Evolutionary conservation across 1,139 yeast species (phyloP).

Genomic region (Magnusiomyces clavatus): DNA sequence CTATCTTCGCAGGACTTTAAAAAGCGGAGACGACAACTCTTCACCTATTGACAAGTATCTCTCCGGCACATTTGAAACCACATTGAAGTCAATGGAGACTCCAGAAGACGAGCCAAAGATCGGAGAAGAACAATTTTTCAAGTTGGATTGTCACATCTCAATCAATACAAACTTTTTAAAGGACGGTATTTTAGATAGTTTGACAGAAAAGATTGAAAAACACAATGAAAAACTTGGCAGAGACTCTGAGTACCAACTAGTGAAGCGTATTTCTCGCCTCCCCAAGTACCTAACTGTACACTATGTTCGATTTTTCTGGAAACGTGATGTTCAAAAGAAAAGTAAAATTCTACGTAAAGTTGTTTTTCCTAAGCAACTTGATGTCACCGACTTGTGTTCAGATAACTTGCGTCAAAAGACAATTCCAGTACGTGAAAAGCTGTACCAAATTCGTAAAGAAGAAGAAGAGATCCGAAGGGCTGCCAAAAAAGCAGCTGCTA

Average conservation of each 20-base stretch:
- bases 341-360: slow-evolving; percentile 91
- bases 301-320: slow-evolving; percentile 93
- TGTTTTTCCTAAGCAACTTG: slow-evolving; percentile 88
- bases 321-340: slow-evolving; percentile 81
- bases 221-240: slow-evolving; percentile 60
- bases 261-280: slow-evolving; percentile 63
- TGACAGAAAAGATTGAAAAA: slow-evolving; percentile 73
- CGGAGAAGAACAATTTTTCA: slow-evolving; percentile 51
- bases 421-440: slow-evolving; percentile 65
- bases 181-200: slow-evolving; percentile 72
- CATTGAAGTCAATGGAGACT: slow-evolving; percentile 51
- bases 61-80: slow-evolving; percentile 55
- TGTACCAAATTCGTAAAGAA: slow-evolving; percentile 70
- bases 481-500: slow-evolving; percentile 54
- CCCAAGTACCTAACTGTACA: slow-evolving; percentile 89
- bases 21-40: slow-evolving; percentile 14
- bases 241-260: slow-evolving; percentile 62
- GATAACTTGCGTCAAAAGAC: slow-evolving; percentile 61
- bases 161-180: slow-evolving; percentile 79
- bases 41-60: slow-evolving; percentile 49
- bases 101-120: slow-evolving; percentile 44
- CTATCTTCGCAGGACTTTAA: slow-evolving; percentile 36
- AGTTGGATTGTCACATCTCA: slow-evolving; percentile 80
- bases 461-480: slow-evolving; percentile 67
- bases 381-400: slow-evolving; percentile 77